Conservation (phyloP, 148 eudicot species). For the Bassia scoparia region DNA sequence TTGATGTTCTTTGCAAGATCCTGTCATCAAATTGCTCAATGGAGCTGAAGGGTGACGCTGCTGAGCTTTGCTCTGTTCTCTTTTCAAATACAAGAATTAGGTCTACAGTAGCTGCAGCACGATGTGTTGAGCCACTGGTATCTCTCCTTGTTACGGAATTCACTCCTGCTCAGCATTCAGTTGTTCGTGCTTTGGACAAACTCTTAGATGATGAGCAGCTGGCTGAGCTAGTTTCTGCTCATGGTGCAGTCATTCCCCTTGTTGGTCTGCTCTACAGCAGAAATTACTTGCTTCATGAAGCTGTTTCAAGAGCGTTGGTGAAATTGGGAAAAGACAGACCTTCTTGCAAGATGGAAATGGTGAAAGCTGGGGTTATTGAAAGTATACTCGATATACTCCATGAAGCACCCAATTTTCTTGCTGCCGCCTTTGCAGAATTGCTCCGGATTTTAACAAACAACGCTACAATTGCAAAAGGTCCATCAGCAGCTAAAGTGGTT, state of each 20-base stretch:
- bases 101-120: conserved; percentile 85
- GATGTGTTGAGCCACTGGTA: conserved; percentile 89
- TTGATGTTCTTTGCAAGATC: conserved; percentile 89
- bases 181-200: conserved; percentile 82
- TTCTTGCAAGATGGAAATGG: conserved; percentile 95
- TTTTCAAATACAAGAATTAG: conserved; percentile 84
- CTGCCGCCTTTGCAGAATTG: conserved; percentile 84
- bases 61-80: conserved; percentile 82
- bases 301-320: conserved; percentile 90
- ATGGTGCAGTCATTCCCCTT: conserved; percentile 94
- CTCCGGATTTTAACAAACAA: conserved; percentile 89
- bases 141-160: conserved; percentile 80
- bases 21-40: conserved; percentile 76
- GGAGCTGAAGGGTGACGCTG: conserved; percentile 94
- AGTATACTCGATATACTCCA: conserved; percentile 75
- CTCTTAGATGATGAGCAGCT: conserved; percentile 87
- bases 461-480: conserved; percentile 85
- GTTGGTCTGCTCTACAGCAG: conserved; percentile 76
- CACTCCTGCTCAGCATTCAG: conserved; percentile 81
- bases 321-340: conserved; percentile 97
- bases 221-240: conserved; percentile 85
- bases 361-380: conserved; percentile 88
- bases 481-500: conserved; percentile 89
- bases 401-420: conserved; percentile 94
- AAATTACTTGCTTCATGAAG: conserved; percentile 84